Evolutionary conservation across 2,329 filamentous ascomycete species (phyloP), one percentile per base, ranked within the genome.

Genomic region (Fusarium metavorans): DNA sequence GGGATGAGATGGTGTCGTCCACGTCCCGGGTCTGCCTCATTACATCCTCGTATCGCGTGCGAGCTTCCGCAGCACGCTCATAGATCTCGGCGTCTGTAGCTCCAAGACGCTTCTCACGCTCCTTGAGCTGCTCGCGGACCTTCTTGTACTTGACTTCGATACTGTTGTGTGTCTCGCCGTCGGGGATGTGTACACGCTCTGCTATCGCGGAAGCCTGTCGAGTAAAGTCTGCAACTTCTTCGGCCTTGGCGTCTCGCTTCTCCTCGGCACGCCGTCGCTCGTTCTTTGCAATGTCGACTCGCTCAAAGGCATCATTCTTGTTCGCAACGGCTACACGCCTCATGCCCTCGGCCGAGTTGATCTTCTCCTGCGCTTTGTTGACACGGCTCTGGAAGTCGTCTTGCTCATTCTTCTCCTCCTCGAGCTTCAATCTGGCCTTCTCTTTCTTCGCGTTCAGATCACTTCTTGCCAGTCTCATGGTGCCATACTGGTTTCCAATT

Each of bases 81-180:
- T 88, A 87, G 58, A 95, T 92, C 76, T 94, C 85, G 71, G 92
- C 86, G 62, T 93, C 91, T 23, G 89, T 87, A 61, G 89, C 92
- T 27, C 93, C 93, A 54, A 91, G 83, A 76, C 87, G 86, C 60
- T 85, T 83, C 67, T 90, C 87, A 64, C 90, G 87, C 70, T 87
- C 86, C 20, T 86, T 81, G n/a, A 95, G 83, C 77, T 93, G 90
- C 52, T 87, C 85, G 35, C 83, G 81, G 16, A 95, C 83, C 41
- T 87, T 88, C 1, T 87, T 76, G 67, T 88, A 88, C 78, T 90
- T 89, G 64, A 82, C 84, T 72, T 88, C 85, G 23, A 92, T 85
- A 64, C 87, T 91, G 14, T 83, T 80, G 48, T 88, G 81, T 0
- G 91, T 94, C 79, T 94, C 92, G 6, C 89, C 90, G 63, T 90